phyloP scores from a whole-genome alignment of 1,284 basidiomycete genomes.

The Ustanciosporium gigantosporum region DNA sequence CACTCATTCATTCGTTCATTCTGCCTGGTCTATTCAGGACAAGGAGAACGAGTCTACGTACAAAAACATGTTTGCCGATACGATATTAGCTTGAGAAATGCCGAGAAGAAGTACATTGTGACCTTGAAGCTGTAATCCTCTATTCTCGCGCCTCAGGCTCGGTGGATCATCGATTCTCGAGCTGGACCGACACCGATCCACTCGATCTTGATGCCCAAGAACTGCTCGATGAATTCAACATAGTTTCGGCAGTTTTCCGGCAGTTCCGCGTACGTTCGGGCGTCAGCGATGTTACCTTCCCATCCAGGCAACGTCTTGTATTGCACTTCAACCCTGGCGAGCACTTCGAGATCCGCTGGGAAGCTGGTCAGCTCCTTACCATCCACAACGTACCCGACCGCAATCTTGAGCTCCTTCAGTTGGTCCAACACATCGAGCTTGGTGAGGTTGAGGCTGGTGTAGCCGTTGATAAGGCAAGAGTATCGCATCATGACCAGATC shows the following conservation, averaged over 20 bases:
- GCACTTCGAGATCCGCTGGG: conserved; percentile 87
- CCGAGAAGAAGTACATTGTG: too few relatives aligned
- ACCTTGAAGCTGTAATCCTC: too few relatives aligned
- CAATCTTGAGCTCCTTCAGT: conserved; percentile 86
- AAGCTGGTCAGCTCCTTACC: conserved; percentile 81
- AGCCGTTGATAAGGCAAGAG: conserved; percentile 92
- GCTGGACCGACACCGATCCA: conserved; percentile 91
- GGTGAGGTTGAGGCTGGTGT: conserved; percentile 89
- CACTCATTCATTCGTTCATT: too few relatives aligned
- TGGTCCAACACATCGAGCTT: conserved; percentile 91
- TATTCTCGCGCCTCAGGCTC: too few relatives aligned
- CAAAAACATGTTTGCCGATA: too few relatives aligned
- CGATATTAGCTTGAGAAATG: too few relatives aligned
- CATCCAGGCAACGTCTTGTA: conserved; percentile 93
- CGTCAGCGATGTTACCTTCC: conserved; percentile 76
- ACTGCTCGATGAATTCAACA: conserved; percentile 83
- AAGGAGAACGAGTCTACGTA: too few relatives aligned
- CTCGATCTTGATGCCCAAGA: conserved; percentile 77
- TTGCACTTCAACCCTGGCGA: conserved; percentile 80
- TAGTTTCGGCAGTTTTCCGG: conserved; percentile 86
- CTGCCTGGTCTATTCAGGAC: too few relatives aligned
- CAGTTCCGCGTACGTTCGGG: conserved; percentile 74
- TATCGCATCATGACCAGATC: conserved; percentile 93
- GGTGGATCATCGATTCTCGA: conserved; percentile 74
- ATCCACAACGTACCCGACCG: conserved; percentile 76